Evolutionary conservation across 805 yeast genomes (phyloP), one percentile per base, ranked within the genome.

Genomic region (Candida silvicultrix): DNA sequence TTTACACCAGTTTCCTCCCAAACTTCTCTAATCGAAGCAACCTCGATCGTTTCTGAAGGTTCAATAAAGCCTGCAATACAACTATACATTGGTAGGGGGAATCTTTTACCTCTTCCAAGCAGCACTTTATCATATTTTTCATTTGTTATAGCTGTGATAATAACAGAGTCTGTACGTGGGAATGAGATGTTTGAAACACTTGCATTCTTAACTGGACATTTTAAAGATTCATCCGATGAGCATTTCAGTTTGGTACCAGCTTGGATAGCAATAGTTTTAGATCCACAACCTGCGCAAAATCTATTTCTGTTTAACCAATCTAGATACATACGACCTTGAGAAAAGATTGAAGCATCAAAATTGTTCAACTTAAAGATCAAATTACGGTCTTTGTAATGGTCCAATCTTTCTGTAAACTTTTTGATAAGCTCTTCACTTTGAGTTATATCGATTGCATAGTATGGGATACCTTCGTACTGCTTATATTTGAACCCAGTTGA

Each of bases 1-100:
- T 66, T 73, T 32, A 89, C 85, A 8, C 99, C 99, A 5, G 97
- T 83, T 64, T 92, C 99, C 63, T 92, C 99, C 89, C 94, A 90
- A 28, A 87, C 84, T 63, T 92, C 99, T 51, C 99, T 72, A 40
- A 82, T 70, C 20, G 92, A 85, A 12, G 96, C 94, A 41, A 80
- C 83, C 64, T 92, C 98, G 19, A 92, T 80, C 2, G 95, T 80
- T 67, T 92, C 99, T 25, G 90, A 85, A 1, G 97, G 96, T 63
- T 92, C 99, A 79, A 92, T 81, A 64, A 94, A 94, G 4, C 98
- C 99, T 4, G 98, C 96, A 44, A 95, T 78, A 58, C 95, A 84
- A 16, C 92, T 76, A 65, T 83, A 92, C 81, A 88, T 77, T 43
- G 67, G 62, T 46, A 68, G 57, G 6, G 80, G 78, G 57, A 78